Evolutionary conservation across 352 stramenopile genomes (phyloP), one percentile per base, ranked within the genome.

Genomic region (Pythium dissotocum): DNA sequence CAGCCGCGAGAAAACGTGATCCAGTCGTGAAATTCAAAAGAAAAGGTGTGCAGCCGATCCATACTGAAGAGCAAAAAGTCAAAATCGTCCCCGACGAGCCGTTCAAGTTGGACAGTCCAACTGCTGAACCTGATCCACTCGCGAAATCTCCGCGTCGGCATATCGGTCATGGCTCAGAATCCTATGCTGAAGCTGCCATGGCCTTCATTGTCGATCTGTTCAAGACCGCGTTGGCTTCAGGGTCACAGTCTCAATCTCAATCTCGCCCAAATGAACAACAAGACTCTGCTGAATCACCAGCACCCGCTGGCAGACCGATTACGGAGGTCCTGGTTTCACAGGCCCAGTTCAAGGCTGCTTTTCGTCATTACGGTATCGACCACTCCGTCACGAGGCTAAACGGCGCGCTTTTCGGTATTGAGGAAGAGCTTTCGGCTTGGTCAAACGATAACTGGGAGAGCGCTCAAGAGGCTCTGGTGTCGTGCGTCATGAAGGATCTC

Each of bases 311-410:
- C 16, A 12, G 6, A 3, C 2, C n/a, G 13, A 21, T 8, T 12
- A 4, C 18, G 10, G 21, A 13, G 16, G 38, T 36, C 6, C 18
- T 69, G 5, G 30, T 65, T 30, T 70, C 64, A 2, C 18, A 55
- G 26, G 16, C 56, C 16, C 64, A 65, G 21, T 61, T 65, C n/a
- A 36, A 60, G 26, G 44, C 46, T 28, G 38, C 64, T 4, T 65
- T 65, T n/a, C 30, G 12, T 9, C 51, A 61, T 28, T 70, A 65
- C 26, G 64, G 64, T 28, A 36, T 70, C 18, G 64, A 70, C 24
- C 64, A 70, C 36, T 18, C 55, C 7, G 32, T 65, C 12, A 57
- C 64, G 38, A 46, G 36, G 2, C 35, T 70, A 18, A 70, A 70
- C n/a, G 64, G 64, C 1, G 64, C 33, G 16, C 16, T 70, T 0